phyloP scores from a whole-genome alignment of 495 filamentous ascomycete species.

The Apiosordaria backusii region DNA sequence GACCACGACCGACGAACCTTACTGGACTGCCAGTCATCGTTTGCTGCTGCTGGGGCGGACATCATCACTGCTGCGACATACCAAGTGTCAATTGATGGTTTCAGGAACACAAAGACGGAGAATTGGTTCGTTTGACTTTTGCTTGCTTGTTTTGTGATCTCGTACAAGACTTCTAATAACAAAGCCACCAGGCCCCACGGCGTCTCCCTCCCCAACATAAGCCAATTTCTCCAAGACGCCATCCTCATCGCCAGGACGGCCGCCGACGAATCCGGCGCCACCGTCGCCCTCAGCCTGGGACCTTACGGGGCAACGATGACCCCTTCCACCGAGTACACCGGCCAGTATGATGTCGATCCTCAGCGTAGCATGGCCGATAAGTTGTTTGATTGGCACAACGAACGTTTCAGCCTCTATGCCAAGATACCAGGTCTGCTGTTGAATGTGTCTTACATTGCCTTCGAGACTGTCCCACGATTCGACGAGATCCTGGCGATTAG shows the following conservation, averaged over 20 bases:
- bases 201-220: constrained; percentile 25
- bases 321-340: constrained; percentile 62
- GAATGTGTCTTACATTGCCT: constrained; percentile 55
- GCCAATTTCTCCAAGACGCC: constrained; percentile 30
- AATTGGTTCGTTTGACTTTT: neutral
- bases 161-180: neutral
- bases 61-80: constrained; percentile 64
- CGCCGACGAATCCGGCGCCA: constrained; percentile 15
- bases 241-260: constrained; percentile 39
- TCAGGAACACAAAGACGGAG: constrained; percentile 36
- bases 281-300: constrained; percentile 53
- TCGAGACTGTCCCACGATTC: constrained; percentile 59
- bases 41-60: constrained; percentile 52
- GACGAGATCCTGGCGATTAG: constrained; percentile 61
- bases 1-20: constrained; percentile 45
- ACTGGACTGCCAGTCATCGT: constrained; percentile 50
- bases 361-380: constrained; percentile 40
- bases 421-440: constrained; percentile 19
- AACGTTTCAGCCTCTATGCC: constrained; percentile 49
- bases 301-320: constrained; percentile 64
- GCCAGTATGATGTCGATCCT: constrained; percentile 45
- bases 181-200: constrained; percentile 16
- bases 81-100: constrained; percentile 56
- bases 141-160: neutral
- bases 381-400: constrained; percentile 54